These are phyloP conservation scores for Aquanectria penicillioides DNA, from an alignment of 2,329 filamentous ascomycete species.

Conservation along the genomic window DNA sequence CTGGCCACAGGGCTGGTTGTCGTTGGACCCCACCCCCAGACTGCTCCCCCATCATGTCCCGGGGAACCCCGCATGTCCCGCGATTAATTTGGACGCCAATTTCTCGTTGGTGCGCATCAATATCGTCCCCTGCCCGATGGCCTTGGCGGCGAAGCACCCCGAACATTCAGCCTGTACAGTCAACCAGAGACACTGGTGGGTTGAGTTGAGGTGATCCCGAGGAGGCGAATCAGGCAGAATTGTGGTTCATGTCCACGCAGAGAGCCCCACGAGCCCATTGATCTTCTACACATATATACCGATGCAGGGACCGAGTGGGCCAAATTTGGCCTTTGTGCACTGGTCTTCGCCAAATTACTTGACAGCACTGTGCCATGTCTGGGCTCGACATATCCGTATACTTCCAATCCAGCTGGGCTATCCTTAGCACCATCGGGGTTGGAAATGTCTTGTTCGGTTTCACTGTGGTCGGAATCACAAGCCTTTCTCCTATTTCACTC, in stretches of 20 bases:
- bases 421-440: conserved; percentile 54
- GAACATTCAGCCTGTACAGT: not conserved
- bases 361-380: conserved; percentile 10
- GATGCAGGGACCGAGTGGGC: not conserved
- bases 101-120: conserved; percentile 25
- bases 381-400: conserved; percentile 37
- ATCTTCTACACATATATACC: conserved; percentile 8
- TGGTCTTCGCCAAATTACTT: not conserved
- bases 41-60: conserved; percentile 9
- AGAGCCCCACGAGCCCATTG: not conserved
- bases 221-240: not conserved
- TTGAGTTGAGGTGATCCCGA: not conserved
- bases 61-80: conserved; percentile 13
- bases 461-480: conserved; percentile 49
- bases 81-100: conserved; percentile 13
- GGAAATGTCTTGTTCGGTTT: conserved; percentile 50
- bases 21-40: conserved; percentile 18
- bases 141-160: not conserved
- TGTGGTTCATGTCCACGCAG: not conserved
- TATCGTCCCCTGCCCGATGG: not conserved
- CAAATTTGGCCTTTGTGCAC: not conserved
- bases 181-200: not conserved
- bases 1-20: conserved; percentile 3
- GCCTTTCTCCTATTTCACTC: conserved; percentile 40
- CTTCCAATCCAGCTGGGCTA: conserved; percentile 54